Percentiles rank a stretch among this genome's conserved stretches.
phyloP scores from a whole-genome alignment of 768 basidiomycete genomes.

The Heimioporus sp. region DNA sequence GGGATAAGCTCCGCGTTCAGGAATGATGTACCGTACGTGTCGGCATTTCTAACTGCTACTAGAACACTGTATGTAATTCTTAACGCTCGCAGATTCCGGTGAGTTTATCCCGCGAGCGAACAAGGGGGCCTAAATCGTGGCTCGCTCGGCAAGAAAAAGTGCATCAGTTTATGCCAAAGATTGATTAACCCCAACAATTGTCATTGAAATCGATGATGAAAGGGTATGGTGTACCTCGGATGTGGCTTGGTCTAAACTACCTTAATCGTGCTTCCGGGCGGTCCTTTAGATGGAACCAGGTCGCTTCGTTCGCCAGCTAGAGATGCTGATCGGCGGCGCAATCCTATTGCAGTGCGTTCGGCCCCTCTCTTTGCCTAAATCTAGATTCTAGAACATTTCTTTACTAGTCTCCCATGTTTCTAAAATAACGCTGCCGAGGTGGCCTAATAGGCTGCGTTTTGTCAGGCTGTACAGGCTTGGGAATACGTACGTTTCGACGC shows the following conservation, averaged over 20 bases:
- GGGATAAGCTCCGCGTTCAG: background rate
- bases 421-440: constrained; percentile 31
- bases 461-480: constrained; percentile 34
- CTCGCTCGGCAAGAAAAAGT: constrained; percentile 4
- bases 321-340: constrained; percentile 21
- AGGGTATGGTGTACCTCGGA: background rate
- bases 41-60: constrained; percentile 7
- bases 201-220: constrained; percentile 6
- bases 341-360: background rate
- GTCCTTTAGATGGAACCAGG: constrained; percentile 10
- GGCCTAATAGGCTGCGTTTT: constrained; percentile 14
- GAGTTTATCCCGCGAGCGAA: constrained; percentile 21
- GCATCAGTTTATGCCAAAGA: constrained; percentile 14
- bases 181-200: constrained; percentile 19
- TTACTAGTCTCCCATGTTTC: constrained; percentile 19
- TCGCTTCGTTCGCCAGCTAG: constrained; percentile 13
- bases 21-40: constrained; percentile 11
- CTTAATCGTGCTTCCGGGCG: constrained; percentile 10
- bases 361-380: constrained; percentile 25
- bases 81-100: constrained; percentile 2
- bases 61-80: constrained; percentile 9
- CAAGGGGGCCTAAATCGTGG: constrained; percentile 5
- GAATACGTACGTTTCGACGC: constrained; percentile 29
- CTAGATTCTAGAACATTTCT: constrained; percentile 23
- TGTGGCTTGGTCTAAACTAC: constrained; percentile 1